A percentile compares a stretch with the other conserved stretches of the same genome.
These are phyloP conservation scores for Penicillium sp. DNA, from an alignment of 2,329 filamentous ascomycete species.

Conservation along the genomic window DNA sequence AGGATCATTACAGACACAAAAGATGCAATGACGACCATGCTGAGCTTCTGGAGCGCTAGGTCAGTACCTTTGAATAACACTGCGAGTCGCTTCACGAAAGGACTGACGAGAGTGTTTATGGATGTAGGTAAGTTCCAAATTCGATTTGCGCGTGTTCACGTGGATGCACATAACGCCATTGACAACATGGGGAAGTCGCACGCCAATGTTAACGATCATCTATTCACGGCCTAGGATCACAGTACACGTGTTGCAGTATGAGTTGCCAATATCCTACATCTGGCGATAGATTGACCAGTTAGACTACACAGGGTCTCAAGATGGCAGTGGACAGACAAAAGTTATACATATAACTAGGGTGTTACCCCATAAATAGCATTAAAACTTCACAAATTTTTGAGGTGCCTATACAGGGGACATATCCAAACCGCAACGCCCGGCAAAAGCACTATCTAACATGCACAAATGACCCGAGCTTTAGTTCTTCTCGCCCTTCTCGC, in stretches of 20 bases:
- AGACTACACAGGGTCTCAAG: not conserved
- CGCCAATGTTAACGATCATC: not conserved
- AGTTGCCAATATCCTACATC: not conserved
- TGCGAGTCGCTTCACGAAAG: not conserved
- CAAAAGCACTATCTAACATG: conserved; percentile 19
- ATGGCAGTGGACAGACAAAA: not conserved
- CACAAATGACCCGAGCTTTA: conserved; percentile 8
- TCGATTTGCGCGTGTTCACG: not conserved
- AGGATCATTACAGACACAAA: not conserved
- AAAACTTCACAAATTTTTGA: conserved; percentile 26
- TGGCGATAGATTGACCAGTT: not conserved
- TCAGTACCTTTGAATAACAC: not conserved
- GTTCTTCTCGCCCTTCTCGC: conserved; percentile 8
- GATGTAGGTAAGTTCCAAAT: no score
- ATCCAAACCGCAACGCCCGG: conserved; percentile 26
- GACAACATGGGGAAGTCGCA: not conserved
- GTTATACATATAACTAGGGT: conserved; percentile 6
- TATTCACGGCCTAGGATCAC: not conserved
- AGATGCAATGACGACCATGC: not conserved
- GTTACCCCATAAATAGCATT: conserved; percentile 10
- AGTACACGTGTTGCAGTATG: not conserved
- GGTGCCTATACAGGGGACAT: conserved; percentile 30
- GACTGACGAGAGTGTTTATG: not conserved
- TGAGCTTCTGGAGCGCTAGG: not conserved
- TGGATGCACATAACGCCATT: not conserved